Base-by-base conservation (phyloP, 129 eudicot genomes). In the Scalesia atractyloides region DNA sequence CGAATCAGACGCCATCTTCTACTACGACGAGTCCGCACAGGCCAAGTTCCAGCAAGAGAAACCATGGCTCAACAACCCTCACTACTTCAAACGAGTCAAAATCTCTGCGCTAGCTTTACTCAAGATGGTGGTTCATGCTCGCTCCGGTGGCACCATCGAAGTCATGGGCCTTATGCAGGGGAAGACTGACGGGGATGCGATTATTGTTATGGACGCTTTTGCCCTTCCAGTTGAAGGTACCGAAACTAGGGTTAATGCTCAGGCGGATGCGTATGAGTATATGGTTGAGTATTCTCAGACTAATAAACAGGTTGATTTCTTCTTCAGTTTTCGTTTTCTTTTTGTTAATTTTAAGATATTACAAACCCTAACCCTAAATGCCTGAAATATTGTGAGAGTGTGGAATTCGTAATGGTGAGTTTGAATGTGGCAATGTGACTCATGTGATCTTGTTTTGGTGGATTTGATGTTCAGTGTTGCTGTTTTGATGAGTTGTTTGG, bases 131-230 rank as follows among this genome's bases (percentile, higher is more conserved):
- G 97, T 95, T 24, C 99, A 95, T 79, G 84, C 97, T 2, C 91
- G 97, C 24, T 95, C 97, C 18, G 97, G 99, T 7, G 96, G 96
- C 34, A 95, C 88, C 41, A 95, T 95, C 17, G 97, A 95, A 73
- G 88, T 95, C 33, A 95, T 95, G 99, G 99, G 97, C 0, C 83
- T 95, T 3, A 95, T 95, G 99, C 99, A 95, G 64, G 99, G 99
- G 8, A 95, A 95, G 79, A 90, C 96, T 4, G 97, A 90, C n/a
- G 97, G 97, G 0, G 99, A 95, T 48, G 83, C 95, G 0, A 95
- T 95, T 30, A 91, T 95, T 36, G 99, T 91, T 0, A 88, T 95
- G 96, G 99, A 95, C 66, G 99, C 97, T 24, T 95, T 95, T 72
- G 99, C 97, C 15, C 75, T 95, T 44, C 99, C 97, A 2, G 99